Evolutionary conservation across 306 rosid genomes (phyloP).

Genomic region (Calophaca sinica): DNA sequence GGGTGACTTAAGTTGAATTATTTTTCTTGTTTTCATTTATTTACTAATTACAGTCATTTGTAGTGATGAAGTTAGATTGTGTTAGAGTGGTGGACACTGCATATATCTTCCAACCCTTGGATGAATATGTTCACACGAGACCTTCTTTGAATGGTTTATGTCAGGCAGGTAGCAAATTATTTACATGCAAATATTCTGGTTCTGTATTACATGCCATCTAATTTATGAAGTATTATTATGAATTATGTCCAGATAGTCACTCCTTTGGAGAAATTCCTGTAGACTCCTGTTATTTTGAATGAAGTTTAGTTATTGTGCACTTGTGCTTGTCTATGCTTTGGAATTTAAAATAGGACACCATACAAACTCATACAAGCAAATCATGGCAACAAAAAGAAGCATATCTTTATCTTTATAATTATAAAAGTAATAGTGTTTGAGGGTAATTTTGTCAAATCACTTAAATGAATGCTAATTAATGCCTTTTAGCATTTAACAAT

Average conservation of each 20-base stretch:
- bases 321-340: constrained; percentile 3
- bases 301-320: neutral
- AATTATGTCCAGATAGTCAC: neutral
- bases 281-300: neutral
- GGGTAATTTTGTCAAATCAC: no score
- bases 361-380: constrained; percentile 20
- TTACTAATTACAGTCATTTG: constrained; percentile 37
- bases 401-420: neutral
- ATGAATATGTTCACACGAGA: constrained; percentile 58
- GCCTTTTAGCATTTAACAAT: no score
- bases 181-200: constrained; percentile 7
- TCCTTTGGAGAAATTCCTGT: constrained; percentile 19
- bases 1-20: constrained; percentile 4
- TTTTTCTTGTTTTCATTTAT: constrained; percentile 21
- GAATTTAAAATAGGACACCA: constrained; percentile 16
- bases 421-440: no score
- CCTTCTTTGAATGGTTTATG: constrained; percentile 82
- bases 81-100: constrained; percentile 85
- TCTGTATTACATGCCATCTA: constrained; percentile 6
- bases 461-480: no score
- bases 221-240: constrained; percentile 21
- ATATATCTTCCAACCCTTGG: constrained; percentile 58
- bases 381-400: neutral
- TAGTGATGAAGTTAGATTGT: constrained; percentile 80
- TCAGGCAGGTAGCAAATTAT: constrained; percentile 67